These are phyloP conservation scores for Macrophomina phaseolina DNA, from an alignment of 2,329 filamentous ascomycete genomes.

Conservation along the genomic window DNA sequence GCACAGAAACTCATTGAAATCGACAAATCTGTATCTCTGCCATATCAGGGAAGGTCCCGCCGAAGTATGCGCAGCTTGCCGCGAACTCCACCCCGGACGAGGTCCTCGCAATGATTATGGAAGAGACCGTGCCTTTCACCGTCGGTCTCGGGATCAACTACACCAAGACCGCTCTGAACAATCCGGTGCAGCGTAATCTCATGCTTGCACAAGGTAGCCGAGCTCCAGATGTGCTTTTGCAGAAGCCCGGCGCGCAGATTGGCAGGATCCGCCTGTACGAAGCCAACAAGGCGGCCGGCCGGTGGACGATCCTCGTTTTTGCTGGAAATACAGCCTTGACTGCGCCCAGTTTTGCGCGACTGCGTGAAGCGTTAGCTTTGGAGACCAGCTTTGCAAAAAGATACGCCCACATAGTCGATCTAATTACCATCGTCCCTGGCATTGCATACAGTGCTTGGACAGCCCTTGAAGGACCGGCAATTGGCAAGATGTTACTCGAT, in stretches of 20 bases:
- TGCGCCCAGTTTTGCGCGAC: background rate
- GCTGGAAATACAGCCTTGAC: background rate
- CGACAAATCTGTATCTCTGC: background rate
- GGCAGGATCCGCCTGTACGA: background rate
- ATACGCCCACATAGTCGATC: background rate
- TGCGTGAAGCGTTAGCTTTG: background rate
- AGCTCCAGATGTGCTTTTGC: slow-evolving; percentile 1
- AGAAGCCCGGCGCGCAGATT: slow-evolving; percentile 1
- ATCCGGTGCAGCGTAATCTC: background rate
- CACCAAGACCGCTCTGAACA: background rate
- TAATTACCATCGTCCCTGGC: background rate
- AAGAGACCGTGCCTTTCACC: slow-evolving; percentile 8
- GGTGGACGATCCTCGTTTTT: slow-evolving; percentile 4
- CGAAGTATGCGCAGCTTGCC: background rate
- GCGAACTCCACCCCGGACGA: background rate
- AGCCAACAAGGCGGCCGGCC: background rate
- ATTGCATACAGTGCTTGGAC: background rate
- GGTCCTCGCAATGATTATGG: background rate
- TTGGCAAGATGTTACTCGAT: slow-evolving; percentile 7
- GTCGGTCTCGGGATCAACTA: slow-evolving; percentile 2
- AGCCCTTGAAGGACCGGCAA: background rate
- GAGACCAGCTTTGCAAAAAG: background rate
- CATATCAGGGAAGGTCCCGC: background rate
- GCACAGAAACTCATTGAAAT: slow-evolving; percentile 6
- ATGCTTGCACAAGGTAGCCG: background rate